Base-by-base conservation (phyloP, 75 land plant genomes). In the Cunninghamia lanceolata region DNA sequence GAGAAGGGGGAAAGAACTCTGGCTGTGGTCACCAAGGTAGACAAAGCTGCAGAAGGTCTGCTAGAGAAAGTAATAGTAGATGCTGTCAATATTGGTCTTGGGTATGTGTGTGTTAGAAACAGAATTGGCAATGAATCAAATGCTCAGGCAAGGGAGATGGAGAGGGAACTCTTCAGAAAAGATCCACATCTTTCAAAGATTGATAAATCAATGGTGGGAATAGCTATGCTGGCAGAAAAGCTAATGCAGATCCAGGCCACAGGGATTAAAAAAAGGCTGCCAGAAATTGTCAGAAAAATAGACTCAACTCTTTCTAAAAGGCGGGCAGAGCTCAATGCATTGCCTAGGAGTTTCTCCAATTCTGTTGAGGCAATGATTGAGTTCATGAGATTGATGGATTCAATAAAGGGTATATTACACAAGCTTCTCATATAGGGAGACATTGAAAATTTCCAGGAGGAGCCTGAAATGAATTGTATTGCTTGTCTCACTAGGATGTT, bases 81-180 rank as follows among this genome's bases (percentile, higher is more conserved):
- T n/a, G n/a, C n/a, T n/a, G n/a, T n/a, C n/a, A n/a, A n/a, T n/a
- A n/a, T n/a, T n/a, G n/a, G n/a, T n/a, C n/a, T n/a, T n/a, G n/a
- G n/a, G n/a, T n/a, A n/a, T n/a, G n/a, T n/a, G n/a, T n/a, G n/a
- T n/a, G n/a, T n/a, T n/a, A n/a, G n/a, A n/a, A n/a, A n/a, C n/a
- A n/a, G n/a, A n/a, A n/a, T n/a, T n/a, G n/a, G n/a, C n/a, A n/a
- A n/a, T n/a, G n/a, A n/a, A 47, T 79, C 90, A 32, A 56, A 34
- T 59, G 84, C 50, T 1, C 7, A 56, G 28, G 90, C 89, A 6
- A 84, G 90, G 25, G 9, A 40, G n/a, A 54, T 59, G 5, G 90
- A 89, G 68, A 54, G 45, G 28, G 82, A 88, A 35, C 86, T 89
- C 3, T 89, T 87, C 7, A 68, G 85, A 30, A 88, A 30, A 6